Percentiles rank a stretch among this genome's conserved stretches.
Evolutionary conservation across 371 early-diverging fungal species (phyloP).

Genomic region (Rhizopus delemar): DNA sequence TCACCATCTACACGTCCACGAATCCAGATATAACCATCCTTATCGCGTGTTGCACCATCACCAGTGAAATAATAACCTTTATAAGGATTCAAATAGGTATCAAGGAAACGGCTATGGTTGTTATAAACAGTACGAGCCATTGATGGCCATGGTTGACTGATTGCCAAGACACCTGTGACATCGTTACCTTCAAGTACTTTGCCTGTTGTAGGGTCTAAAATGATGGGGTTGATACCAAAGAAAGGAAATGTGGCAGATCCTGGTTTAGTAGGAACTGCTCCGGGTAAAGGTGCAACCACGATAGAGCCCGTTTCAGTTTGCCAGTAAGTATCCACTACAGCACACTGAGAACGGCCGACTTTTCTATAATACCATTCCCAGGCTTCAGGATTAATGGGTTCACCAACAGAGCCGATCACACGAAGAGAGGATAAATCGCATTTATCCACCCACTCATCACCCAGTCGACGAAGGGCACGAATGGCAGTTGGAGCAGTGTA

Average conservation of each 20-base stretch:
- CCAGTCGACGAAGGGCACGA: conserved; percentile 86
- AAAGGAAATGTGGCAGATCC: conserved; percentile 96
- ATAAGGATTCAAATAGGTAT: conserved; percentile 88
- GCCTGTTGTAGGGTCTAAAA: conserved; percentile 83
- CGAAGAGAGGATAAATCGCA: conserved; percentile 79
- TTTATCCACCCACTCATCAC: conserved; percentile 75
- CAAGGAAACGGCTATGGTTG: conserved; percentile 85
- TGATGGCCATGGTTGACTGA: conserved; percentile 91
- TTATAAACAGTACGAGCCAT: conserved; percentile 92
- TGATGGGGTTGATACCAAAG: conserved; percentile 91
- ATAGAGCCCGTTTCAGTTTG: conserved; percentile 95
- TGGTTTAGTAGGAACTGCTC: conserved; percentile 83
- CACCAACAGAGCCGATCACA: conserved; percentile 95
- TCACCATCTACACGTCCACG: conserved; percentile 86
- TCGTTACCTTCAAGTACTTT: conserved; percentile 69
- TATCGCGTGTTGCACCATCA: conserved; percentile 85
- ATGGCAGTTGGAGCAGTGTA: conserved; percentile 99
- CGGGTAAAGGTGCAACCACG: conserved; percentile 88
- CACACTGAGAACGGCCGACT: conserved; percentile 82
- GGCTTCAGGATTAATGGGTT: conserved; percentile 97
- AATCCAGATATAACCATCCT: conserved; percentile 95
- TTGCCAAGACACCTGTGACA: conserved; percentile 87
- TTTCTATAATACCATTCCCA: conserved; percentile 94
- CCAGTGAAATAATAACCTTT: conserved; percentile 88
- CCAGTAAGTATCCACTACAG: conserved; percentile 97